Base-by-base conservation (phyloP, 2,329 filamentous ascomycete species). In the Blastomyces parvus region DNA sequence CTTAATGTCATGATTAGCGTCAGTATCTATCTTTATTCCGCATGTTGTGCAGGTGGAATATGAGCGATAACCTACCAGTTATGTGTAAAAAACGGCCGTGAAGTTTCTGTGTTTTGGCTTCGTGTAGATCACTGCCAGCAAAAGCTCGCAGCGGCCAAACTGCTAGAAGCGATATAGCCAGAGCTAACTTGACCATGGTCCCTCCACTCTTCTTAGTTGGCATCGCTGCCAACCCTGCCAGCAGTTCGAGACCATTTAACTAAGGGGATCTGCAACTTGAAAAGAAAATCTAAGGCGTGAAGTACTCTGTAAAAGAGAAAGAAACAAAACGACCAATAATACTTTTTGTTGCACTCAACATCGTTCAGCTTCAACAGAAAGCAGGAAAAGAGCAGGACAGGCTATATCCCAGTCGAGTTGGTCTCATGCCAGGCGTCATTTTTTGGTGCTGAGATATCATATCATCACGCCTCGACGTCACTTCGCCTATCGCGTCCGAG, bases 81-180 rank as follows among this genome's bases (percentile, higher is more conserved):
- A 96, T 89, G 76, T 96, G 91, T 72, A 96, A 81, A 78, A 96
- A 96, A 73, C 84, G 85, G 67, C 91, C 91, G 67, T 84, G 83
- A 69, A 91, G 62, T 11, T 63, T 66, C 8, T 30, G 53, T 4
- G n/a, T 6, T 22, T 22, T 40, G 14, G 7, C 58, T 36, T 13
- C 59, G 33, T n/a, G 25, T 5, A 38, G 19, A n/a, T 58, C 36
- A 22, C n/a, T 30, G 30, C 11, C 48, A 27, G 60, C 62, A 60
- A 33, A 52, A 17, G 53, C 25, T 19, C 17, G n/a, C 6, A 42
- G 17, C 36, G 62, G 19, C n/a, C 40, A 48, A 19, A 19, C 13
- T 60, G 62, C 62, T 36, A 62, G 38, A 14, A 56, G 36, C 27
- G 36, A 56, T 36, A 62, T 19, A 56, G 44, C 30, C 33, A 63